These are phyloP conservation scores for Ballota nigra DNA, from an alignment of 257 asterid species.

Conservation along the genomic window DNA sequence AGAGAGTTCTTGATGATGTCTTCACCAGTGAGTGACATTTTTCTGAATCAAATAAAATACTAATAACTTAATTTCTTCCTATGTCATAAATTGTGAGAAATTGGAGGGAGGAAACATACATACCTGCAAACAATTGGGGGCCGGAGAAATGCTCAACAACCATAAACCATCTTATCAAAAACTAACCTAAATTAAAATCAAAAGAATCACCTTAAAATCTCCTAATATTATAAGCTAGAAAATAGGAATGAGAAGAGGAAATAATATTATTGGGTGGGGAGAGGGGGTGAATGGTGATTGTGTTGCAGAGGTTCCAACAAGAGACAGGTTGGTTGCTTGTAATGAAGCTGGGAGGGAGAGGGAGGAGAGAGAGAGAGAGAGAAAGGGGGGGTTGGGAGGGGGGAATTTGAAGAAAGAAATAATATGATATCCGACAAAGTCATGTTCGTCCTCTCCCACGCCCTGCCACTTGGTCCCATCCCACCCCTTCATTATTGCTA, in stretches of 20 bases:
- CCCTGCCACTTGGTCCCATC: slow-evolving; percentile 98
- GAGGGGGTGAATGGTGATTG: background rate
- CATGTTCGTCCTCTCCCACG: slow-evolving; percentile 99
- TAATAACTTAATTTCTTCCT: too few species aligned
- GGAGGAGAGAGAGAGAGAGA: slow-evolving; percentile 9
- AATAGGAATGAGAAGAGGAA: background rate
- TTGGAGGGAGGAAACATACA: too few species aligned
- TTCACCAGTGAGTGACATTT: background rate
- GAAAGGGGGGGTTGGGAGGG: slow-evolving; percentile 18
- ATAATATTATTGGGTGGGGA: background rate
- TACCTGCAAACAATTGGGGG: too few species aligned
- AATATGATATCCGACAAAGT: slow-evolving; percentile 66
- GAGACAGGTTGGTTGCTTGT: slow-evolving; percentile 97
- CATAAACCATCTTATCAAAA: too few species aligned
- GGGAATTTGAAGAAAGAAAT: background rate
- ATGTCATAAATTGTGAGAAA: too few species aligned
- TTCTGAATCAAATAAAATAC: background rate
- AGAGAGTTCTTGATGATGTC: background rate
- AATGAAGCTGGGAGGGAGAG: slow-evolving; percentile 53
- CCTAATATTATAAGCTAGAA: too few species aligned
- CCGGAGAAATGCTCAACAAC: too few species aligned
- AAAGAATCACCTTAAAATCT: background rate
- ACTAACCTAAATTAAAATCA: too few species aligned
- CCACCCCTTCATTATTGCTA: slow-evolving; percentile 67
- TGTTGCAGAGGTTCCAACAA: slow-evolving; percentile 89